Evolutionary conservation across 176 grass and related monocot genomes (phyloP).

Genomic region (Guadua angustifolia): DNA sequence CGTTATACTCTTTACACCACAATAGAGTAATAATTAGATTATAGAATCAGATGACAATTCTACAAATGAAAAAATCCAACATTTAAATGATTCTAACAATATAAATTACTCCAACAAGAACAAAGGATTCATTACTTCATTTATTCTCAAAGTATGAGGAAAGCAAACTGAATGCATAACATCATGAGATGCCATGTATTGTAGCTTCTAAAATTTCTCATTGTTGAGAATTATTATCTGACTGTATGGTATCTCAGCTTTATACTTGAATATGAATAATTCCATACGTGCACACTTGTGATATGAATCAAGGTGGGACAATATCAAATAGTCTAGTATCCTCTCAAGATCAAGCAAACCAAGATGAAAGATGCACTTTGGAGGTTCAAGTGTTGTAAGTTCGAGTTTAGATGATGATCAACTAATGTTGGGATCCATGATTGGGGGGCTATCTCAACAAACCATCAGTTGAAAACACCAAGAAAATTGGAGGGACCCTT

Average conservation of each 20-base stretch:
- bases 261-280: no score
- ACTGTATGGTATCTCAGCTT: not conserved
- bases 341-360: no score
- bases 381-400: no score
- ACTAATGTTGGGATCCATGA: conserved; percentile 1
- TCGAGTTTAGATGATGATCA: not conserved
- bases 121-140: not conserved
- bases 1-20: not conserved
- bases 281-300: no score
- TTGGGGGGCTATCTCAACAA: not conserved
- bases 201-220: conserved; percentile 5
- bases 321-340: no score
- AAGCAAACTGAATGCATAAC: conserved; percentile 15
- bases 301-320: no score
- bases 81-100: conserved; percentile 16
- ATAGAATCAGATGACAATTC: conserved; percentile 15
- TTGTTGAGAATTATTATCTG: conserved; percentile 12
- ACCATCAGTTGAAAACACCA: not conserved
- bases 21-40: conserved; percentile 8
- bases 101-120: conserved; percentile 22
- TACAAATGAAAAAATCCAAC: not conserved
- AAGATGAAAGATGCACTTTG: no score
- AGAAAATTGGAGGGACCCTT: not conserved
- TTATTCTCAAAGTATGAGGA: conserved; percentile 15
- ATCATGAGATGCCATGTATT: not conserved